phyloP scores from a whole-genome alignment of 1,139 yeast genomes.

The Sugiyamaella neomexicana region DNA sequence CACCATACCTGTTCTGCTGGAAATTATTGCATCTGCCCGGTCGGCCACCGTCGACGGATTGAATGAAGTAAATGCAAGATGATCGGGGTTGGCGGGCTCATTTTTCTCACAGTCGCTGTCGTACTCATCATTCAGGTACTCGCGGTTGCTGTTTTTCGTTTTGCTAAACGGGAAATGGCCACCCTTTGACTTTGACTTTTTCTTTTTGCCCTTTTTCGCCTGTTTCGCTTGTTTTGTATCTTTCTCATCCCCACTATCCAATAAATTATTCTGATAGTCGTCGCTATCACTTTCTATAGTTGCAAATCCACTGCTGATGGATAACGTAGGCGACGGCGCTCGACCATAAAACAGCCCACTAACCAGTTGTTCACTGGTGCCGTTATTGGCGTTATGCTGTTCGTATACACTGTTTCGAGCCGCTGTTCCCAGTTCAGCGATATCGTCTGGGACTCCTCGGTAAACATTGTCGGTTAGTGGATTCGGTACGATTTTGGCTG shows the following conservation, averaged over 20 bases:
- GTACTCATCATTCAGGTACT: slow-evolving; percentile 25
- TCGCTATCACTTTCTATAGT: slow-evolving; percentile 33
- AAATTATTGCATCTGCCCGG: slow-evolving; percentile 13
- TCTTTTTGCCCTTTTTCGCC: slow-evolving; percentile 16
- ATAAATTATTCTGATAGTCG: slow-evolving; percentile 22
- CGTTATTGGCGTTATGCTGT: slow-evolving; percentile 8
- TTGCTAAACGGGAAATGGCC: slow-evolving; percentile 6
- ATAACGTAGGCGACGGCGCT: slow-evolving; percentile 25
- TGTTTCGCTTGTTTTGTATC: slow-evolving; percentile 15
- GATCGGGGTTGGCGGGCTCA: slow-evolving; percentile 13
- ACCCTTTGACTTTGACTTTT: slow-evolving; percentile 2
- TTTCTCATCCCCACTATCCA: slow-evolving; percentile 12
- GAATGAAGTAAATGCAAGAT: slow-evolving; percentile 20
- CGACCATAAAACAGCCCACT: slow-evolving; percentile 14
- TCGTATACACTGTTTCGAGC: slow-evolving; percentile 7
- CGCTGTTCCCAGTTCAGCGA: slow-evolving; percentile 6
- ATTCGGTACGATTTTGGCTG: slow-evolving; percentile 7
- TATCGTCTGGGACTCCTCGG: slow-evolving; percentile 16
- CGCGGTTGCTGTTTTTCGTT: slow-evolving; percentile 19
- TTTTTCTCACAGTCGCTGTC: slow-evolving; percentile 15
- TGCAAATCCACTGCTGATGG: slow-evolving; percentile 27
- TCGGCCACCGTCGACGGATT: slow-evolving; percentile 20
- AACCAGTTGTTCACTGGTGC: slow-evolving; percentile 6
- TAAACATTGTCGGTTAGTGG: slow-evolving; percentile 14
- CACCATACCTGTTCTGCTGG: slow-evolving; percentile 16